Percentiles rank a stretch among this genome's conserved stretches.
Conservation (phyloP, 257 asterid species). For the Nicotiana tomentosiformis region DNA sequence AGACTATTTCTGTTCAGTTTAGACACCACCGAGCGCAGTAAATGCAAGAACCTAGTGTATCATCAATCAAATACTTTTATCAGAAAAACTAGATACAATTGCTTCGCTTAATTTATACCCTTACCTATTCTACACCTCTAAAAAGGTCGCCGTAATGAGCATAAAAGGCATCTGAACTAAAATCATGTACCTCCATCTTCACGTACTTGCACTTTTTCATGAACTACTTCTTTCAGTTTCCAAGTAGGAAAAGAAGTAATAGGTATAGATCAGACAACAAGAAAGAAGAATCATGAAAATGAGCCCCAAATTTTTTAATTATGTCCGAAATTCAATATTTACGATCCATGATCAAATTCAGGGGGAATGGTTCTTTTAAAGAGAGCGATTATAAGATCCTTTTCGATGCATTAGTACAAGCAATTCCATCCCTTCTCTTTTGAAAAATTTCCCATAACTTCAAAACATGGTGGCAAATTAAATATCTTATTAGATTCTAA, state of each 20-base stretch:
- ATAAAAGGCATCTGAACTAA: background rate
- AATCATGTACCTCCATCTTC: background rate
- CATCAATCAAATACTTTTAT: background rate
- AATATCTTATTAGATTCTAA: background rate
- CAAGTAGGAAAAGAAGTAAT: background rate
- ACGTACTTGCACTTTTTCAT: background rate
- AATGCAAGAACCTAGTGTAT: background rate
- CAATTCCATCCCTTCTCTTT: background rate
- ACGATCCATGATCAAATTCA: background rate
- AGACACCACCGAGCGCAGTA: background rate
- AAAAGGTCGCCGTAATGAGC: background rate
- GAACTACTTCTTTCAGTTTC: background rate
- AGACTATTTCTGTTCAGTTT: background rate
- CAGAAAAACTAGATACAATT: background rate
- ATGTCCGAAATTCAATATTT: background rate
- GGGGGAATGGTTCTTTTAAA: background rate
- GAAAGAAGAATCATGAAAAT: background rate
- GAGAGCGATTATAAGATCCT: background rate
- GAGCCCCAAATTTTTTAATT: background rate
- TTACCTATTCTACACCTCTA: background rate
- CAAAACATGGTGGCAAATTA: background rate
- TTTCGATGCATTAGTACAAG: background rate
- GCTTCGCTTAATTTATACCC: background rate
- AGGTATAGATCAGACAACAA: background rate
- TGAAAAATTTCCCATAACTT: background rate